phyloP scores from a whole-genome alignment of 2,329 filamentous ascomycete species.

The Zymoseptoria passerinii region DNA sequence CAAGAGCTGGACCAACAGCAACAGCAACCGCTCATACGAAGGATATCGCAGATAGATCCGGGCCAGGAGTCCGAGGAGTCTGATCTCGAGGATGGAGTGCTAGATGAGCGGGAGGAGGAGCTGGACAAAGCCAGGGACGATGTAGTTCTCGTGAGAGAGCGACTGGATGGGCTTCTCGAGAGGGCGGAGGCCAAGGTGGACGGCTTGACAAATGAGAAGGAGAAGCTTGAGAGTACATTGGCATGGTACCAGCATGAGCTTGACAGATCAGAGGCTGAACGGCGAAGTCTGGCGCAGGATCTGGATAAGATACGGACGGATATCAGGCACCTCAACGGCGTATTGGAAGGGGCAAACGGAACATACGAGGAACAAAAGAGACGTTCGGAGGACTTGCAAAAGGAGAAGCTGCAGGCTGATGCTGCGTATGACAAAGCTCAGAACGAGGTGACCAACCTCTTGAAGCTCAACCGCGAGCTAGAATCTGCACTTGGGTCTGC shows the following conservation, averaged over 20 bases:
- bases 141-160: conserved; percentile 18
- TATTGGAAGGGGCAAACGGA: not conserved
- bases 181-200: conserved; percentile 29
- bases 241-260: conserved; percentile 13
- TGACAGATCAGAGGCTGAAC: conserved; percentile 1
- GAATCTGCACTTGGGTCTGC: conserved; percentile 6
- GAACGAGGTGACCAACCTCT: conserved; percentile 4
- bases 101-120: conserved; percentile 27
- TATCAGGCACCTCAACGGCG: not conserved
- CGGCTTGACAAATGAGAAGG: conserved; percentile 25
- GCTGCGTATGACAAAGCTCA: conserved; percentile 6
- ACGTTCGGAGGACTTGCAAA: conserved; percentile 4
- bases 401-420: conserved; percentile 7
- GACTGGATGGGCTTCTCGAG: conserved; percentile 27
- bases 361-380: conserved; percentile 7
- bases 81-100: conserved; percentile 22
- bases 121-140: conserved; percentile 22
- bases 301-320: not conserved
- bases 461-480: conserved; percentile 11
- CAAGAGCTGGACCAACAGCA: conserved; percentile 15
- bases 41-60: conserved; percentile 12
- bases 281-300: not conserved
- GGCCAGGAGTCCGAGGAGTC: conserved; percentile 19
- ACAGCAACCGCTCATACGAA: conserved; percentile 5
- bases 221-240: conserved; percentile 17